Evolutionary conservation across 2,329 filamentous ascomycete species (phyloP).

Genomic region (Rachicladosporium sp.): DNA sequence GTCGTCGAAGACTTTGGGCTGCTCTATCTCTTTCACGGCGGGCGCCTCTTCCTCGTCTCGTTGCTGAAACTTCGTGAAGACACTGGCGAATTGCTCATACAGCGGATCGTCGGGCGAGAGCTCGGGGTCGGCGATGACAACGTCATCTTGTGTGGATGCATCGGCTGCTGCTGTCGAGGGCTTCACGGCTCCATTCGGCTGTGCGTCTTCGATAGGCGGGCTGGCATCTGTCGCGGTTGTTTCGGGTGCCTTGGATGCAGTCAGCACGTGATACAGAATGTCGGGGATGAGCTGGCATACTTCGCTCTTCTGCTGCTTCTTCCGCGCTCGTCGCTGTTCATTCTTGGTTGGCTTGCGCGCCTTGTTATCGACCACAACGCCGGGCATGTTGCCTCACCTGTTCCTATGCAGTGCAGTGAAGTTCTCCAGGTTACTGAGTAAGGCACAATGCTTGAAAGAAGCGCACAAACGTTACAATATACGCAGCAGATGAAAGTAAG

Average conservation of each 20-base stretch:
- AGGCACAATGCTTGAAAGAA: no score
- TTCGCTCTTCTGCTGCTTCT: slow-evolving; percentile 77
- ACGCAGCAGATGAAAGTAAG: no score
- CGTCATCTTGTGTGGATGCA: slow-evolving; percentile 1
- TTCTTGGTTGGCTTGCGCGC: slow-evolving; percentile 75
- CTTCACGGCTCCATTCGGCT: no score
- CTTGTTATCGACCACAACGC: slow-evolving; percentile 19
- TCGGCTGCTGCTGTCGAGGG: no score
- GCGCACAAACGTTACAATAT: no score
- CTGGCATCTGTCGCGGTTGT: slow-evolving; percentile 1
- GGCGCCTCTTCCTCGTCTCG: slow-evolving; percentile 31
- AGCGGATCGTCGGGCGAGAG: slow-evolving; percentile 47
- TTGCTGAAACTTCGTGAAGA: slow-evolving; percentile 69
- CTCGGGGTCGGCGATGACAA: slow-evolving; percentile 14
- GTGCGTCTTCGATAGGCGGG: slow-evolving; percentile 12
- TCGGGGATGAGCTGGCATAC: no score
- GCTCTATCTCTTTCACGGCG: slow-evolving; percentile 54
- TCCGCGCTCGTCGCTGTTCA: slow-evolving; percentile 81
- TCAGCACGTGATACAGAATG: no score
- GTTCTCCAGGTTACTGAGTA: background rate
- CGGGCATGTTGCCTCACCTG: slow-evolving; percentile 20
- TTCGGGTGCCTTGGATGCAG: background rate
- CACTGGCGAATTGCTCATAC: slow-evolving; percentile 69
- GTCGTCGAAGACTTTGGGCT: slow-evolving; percentile 72
- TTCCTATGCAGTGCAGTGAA: background rate